These are phyloP conservation scores for Cicer cuneatum DNA, from an alignment of 306 rosid genomes.

Conservation along the genomic window DNA sequence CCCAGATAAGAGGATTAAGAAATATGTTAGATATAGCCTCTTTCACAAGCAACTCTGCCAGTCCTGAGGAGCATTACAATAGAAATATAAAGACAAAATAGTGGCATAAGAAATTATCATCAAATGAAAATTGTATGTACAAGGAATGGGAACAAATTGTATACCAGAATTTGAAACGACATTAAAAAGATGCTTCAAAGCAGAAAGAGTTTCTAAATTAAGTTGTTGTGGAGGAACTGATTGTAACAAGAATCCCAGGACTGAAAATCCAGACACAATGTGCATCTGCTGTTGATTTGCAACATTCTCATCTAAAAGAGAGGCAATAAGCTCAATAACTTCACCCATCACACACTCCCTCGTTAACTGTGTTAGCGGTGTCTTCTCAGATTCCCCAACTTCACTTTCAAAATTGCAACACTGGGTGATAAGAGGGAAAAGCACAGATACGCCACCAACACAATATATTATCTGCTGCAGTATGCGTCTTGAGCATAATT, in stretches of 20 bases:
- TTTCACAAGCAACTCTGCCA: constrained; percentile 77
- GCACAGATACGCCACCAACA: constrained; percentile 95
- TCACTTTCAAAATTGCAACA: constrained; percentile 68
- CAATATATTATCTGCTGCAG: constrained; percentile 93
- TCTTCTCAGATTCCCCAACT: constrained; percentile 55
- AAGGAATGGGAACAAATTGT: constrained; percentile 35
- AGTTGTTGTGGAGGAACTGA: constrained; percentile 85
- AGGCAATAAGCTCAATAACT: constrained; percentile 89
- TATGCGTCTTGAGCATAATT: constrained; percentile 89
- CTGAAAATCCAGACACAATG: constrained; percentile 93
- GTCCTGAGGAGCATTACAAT: constrained; percentile 53
- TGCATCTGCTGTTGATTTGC: constrained; percentile 98
- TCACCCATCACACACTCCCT: constrained; percentile 74
- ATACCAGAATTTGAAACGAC: constrained; percentile 83
- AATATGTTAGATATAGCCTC: constrained; percentile 87
- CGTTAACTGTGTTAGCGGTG: constrained; percentile 47
- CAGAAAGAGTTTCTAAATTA: constrained; percentile 82
- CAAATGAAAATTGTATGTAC: constrained; percentile 34
- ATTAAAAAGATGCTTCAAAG: constrained; percentile 81
- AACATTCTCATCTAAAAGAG: constrained; percentile 86
- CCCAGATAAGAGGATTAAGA: constrained; percentile 93
- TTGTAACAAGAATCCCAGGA: constrained; percentile 92
- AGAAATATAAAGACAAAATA: constrained; percentile 33
- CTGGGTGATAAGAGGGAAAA: constrained; percentile 88
- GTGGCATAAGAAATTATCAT: constrained; percentile 34